A percentile compares a stretch with the other conserved stretches of the same genome.
Conservation (phyloP, 805 yeast species). For the Saturnispora galanensis region DNA sequence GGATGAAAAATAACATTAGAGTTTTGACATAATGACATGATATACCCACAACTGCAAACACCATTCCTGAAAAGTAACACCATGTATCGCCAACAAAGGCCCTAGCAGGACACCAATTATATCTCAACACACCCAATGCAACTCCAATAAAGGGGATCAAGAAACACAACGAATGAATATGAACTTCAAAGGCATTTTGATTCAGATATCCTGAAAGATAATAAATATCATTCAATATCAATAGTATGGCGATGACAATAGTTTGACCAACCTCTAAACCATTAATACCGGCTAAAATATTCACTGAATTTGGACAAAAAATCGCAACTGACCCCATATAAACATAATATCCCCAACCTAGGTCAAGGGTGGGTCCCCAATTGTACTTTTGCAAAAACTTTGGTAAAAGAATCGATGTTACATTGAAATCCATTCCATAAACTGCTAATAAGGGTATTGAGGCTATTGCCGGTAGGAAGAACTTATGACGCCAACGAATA, state of each 20-base stretch:
- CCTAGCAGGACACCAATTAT: constrained; percentile 83
- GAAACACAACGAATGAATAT: constrained; percentile 68
- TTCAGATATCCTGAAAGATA: constrained; percentile 46
- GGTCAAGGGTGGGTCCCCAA: constrained; percentile 42
- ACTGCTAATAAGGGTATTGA: constrained; percentile 85
- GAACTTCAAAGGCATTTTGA: constrained; percentile 68
- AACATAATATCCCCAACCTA: constrained; percentile 69
- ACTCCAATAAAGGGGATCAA: constrained; percentile 84
- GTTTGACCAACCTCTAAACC: constrained; percentile 97
- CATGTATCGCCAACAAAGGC: constrained; percentile 98
- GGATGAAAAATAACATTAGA: constrained; percentile 70
- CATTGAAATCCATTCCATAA: constrained; percentile 88
- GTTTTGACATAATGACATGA: constrained; percentile 96
- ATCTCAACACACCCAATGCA: constrained; percentile 60
- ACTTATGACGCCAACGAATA: constrained; percentile 94
- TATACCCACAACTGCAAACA: constrained; percentile 93
- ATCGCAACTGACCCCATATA: constrained; percentile 91
- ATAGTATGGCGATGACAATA: constrained; percentile 59
- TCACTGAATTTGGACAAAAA: constrained; percentile 92
- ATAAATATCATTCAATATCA: constrained; percentile 67
- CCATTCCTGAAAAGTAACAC: constrained; percentile 98
- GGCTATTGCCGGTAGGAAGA: constrained; percentile 90
- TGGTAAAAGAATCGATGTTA: constrained; percentile 81
- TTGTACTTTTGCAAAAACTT: constrained; percentile 37
- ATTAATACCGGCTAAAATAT: constrained; percentile 91